Evolutionary conservation across 495 filamentous ascomycete genomes (phyloP), one percentile per base, ranked within the genome.

Genomic region (Tuber melanosporum): DNA sequence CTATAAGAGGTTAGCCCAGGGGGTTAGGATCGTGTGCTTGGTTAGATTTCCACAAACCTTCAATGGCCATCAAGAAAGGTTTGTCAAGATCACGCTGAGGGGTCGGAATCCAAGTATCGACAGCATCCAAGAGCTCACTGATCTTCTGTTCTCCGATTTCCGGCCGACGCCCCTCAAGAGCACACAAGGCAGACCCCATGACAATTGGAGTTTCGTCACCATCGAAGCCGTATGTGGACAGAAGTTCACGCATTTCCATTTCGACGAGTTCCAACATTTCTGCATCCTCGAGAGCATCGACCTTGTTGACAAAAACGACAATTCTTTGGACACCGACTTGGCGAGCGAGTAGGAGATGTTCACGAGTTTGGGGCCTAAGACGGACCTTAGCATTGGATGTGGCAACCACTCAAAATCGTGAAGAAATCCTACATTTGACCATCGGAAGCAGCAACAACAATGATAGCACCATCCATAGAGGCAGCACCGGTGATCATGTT

Each of bases 201-300:
- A 99, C 87, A 84, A 99, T 96, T 75, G 95, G 95, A 74, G 95
- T 98, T 79, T 97, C 92, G 84, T 99, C 95, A 81, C 96, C 95
- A 85, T 99, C 96, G 86, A 99, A 99, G 71, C 94, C 94, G 85
- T 99, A 99, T 79, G 89, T 90, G 77, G 83, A 89, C 75, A 99
- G 91, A 46, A 98, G 91, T 86, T 99, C 95, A 83, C 95, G 92
- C 95, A 99, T 99, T 87, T 99, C 95, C 91, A 99, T 95, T 89
- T 99, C 95, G 83, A 99, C 95, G 73, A 99, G 92, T 87, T 99
- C 95, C 90, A 99, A 91, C 95, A 99, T 99, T 86, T 99, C 95
- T 71, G 92, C 91, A 87, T 99, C 95, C 78, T 99, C 94, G 45
- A 99, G 88, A 74, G 93, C 92, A 85, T 99, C 95, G 85, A 98